A percentile compares a stretch with the other conserved stretches of the same genome.
These are phyloP conservation scores for Centella asiatica DNA, from an alignment of 129 eudicot genomes.

Conservation along the genomic window DNA sequence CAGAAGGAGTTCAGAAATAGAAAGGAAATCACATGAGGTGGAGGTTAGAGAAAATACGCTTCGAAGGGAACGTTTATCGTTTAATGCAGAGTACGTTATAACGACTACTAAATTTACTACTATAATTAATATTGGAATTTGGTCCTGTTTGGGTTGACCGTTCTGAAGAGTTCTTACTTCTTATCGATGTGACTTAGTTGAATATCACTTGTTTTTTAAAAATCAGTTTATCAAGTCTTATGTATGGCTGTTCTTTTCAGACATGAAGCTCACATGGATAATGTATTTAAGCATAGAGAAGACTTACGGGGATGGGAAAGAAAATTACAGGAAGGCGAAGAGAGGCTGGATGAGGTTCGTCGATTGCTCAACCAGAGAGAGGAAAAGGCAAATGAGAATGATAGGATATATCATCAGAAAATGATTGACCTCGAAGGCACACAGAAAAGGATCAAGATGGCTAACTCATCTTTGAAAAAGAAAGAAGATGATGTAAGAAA, in stretches of 20 bases:
- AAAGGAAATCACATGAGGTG: constrained; percentile 56
- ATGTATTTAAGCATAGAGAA: constrained; percentile 62
- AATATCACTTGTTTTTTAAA: too few relatives aligned
- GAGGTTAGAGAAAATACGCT: constrained; percentile 70
- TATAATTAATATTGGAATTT: neutral
- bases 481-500: constrained; percentile 66
- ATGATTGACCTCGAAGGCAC: constrained; percentile 61
- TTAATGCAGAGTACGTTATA: constrained; percentile 60
- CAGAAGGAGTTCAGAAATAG: constrained; percentile 77
- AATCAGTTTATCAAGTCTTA: too few relatives aligned
- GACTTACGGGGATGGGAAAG: constrained; percentile 82
- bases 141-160: neutral
- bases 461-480: constrained; percentile 37
- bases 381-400: constrained; percentile 74
- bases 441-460: constrained; percentile 49
- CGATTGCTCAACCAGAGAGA: constrained; percentile 75
- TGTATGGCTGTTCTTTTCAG: constrained; percentile 19
- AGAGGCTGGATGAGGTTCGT: constrained; percentile 70
- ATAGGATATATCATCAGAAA: constrained; percentile 49
- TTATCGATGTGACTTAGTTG: too few relatives aligned
- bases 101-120: neutral
- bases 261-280: constrained; percentile 59
- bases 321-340: constrained; percentile 81
- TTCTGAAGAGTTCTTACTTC: too few relatives aligned
- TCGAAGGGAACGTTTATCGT: constrained; percentile 72